Evolutionary conservation across 345 rosid genomes (phyloP).

Genomic region (Hypericum androsaemum): DNA sequence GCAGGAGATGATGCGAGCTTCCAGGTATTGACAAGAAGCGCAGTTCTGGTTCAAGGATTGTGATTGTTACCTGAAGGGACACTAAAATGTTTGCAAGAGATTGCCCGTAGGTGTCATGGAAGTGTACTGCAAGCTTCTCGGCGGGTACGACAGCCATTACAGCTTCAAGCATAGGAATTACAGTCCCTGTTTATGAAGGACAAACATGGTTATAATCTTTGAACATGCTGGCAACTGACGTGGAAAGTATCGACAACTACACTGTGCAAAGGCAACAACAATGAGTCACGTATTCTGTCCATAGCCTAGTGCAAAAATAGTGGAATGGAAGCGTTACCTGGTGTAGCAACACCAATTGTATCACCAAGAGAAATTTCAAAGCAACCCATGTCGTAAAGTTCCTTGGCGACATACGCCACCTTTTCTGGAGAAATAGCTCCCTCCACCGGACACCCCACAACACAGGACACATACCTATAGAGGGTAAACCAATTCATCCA

Average conservation of each 20-base stretch:
- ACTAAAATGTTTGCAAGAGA: constrained; percentile 75
- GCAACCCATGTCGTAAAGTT: constrained; percentile 32
- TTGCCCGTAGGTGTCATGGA: constrained; percentile 94
- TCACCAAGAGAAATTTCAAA: constrained; percentile 10
- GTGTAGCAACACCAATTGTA: constrained; percentile 9
- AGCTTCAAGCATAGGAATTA: constrained; percentile 82
- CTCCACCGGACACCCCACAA: constrained; percentile 83
- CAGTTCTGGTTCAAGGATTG: too few relatives aligned
- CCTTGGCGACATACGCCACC: constrained; percentile 87
- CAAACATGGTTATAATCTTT: too few relatives aligned
- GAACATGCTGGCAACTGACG: too few relatives aligned
- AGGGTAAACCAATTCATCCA: constrained; percentile 12
- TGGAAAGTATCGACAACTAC: too few relatives aligned
- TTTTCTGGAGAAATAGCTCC: constrained; percentile 59
- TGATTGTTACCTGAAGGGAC: constrained; percentile 85
- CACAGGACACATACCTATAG: constrained; percentile 88
- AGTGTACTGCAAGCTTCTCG: constrained; percentile 80
- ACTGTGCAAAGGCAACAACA: constrained; percentile 1
- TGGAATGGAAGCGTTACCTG: not conserved
- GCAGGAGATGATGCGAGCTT: too few relatives aligned
- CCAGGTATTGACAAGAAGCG: too few relatives aligned
- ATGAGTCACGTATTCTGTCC: not conserved
- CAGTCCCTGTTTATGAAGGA: constrained; percentile 41
- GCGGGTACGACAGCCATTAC: constrained; percentile 68
- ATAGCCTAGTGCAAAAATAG: not conserved